Base-by-base conservation (phyloP, 1,139 yeast genomes). In the Candida albicans region DNA sequence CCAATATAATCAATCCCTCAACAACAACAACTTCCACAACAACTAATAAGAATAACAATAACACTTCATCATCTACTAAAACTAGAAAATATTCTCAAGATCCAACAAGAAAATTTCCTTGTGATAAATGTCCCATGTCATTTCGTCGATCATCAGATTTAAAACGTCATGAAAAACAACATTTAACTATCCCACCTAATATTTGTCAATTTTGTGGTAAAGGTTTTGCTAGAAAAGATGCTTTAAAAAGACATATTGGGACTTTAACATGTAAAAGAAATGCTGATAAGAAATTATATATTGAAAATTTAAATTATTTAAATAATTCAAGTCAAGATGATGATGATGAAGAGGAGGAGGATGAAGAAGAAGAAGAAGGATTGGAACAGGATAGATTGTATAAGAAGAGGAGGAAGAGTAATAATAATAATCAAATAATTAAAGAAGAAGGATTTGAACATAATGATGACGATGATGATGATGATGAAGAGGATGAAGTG, bases 141-240 rank as follows among this genome's bases (percentile, higher is more conserved):
- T 83, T 84, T 60, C 70, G 84, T 42, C 63, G 89, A 31, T 78
- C 84, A 2, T 74, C 81, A 9, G 89, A 82, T 60, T 67, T 82
- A 52, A 81, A 82, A 59, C 67, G 89, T 35, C 89, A 84, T 54
- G 85, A 80, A 52, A 75, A 79, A 46, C 82, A 79, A 44, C 84
- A 79, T 58, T 61, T 79, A 39, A 64, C 73, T 7, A 72, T 78
- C 12, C 81, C 82, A 1, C 87, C 89, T 1, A 83, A 86, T 56
- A 80, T 84, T 40, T 87, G 95, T 62, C 79, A 82, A 10, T 65
- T 71, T 26, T 87, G 95, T 65, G 88, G 87, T 32, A 86, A 85
- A 57, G 91, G 93, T 0, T 86, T 87, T 70, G 93, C 93, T 2
- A 65, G 95, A 37, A 84, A 84, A 57, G 95, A 86, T 62, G 93